These are phyloP conservation scores for Yarrowia sp. DNA, from an alignment of 805 yeast species.

Conservation along the genomic window DNA sequence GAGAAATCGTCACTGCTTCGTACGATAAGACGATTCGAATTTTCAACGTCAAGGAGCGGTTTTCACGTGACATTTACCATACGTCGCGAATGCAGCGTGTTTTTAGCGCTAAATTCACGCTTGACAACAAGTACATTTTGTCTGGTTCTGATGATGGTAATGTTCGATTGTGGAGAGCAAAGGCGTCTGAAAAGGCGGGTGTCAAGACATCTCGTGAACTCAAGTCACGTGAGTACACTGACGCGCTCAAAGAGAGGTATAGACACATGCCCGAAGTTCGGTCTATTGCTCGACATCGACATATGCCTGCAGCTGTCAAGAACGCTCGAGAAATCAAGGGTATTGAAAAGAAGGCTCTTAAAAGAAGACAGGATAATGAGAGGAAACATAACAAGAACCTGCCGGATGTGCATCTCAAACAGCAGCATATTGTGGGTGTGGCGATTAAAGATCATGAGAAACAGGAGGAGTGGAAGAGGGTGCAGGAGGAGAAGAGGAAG, in stretches of 20 bases:
- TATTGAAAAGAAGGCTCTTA: constrained; percentile 66
- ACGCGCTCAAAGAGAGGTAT: constrained; percentile 85
- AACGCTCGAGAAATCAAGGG: constrained; percentile 85
- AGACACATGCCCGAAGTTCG: constrained; percentile 95
- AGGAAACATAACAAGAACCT: constrained; percentile 66
- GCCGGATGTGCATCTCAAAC: constrained; percentile 61
- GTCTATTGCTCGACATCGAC: constrained; percentile 88
- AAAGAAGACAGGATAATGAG: constrained; percentile 78
- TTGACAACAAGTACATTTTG: constrained; percentile 83
- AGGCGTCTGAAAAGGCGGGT: constrained; percentile 78
- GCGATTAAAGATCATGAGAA: constrained; percentile 44
- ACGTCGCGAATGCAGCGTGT: constrained; percentile 98
- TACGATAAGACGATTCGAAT: constrained; percentile 91
- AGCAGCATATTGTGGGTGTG: constrained; percentile 81
- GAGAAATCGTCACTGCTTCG: constrained; percentile 91
- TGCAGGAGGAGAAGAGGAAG: constrained; percentile 17
- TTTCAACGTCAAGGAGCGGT: constrained; percentile 74
- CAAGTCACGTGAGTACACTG: constrained; percentile 83
- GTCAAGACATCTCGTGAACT: constrained; percentile 79
- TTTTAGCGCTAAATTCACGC: constrained; percentile 76
- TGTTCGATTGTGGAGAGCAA: constrained; percentile 87
- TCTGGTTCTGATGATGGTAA: constrained; percentile 97
- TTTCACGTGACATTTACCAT: constrained; percentile 91
- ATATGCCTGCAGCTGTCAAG: constrained; percentile 82
- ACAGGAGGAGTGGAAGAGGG: constrained; percentile 23